Evolutionary conservation across 2,329 filamentous ascomycete genomes (phyloP), one percentile per base, ranked within the genome.

Genomic region (Penicillium hesseltinei): DNA sequence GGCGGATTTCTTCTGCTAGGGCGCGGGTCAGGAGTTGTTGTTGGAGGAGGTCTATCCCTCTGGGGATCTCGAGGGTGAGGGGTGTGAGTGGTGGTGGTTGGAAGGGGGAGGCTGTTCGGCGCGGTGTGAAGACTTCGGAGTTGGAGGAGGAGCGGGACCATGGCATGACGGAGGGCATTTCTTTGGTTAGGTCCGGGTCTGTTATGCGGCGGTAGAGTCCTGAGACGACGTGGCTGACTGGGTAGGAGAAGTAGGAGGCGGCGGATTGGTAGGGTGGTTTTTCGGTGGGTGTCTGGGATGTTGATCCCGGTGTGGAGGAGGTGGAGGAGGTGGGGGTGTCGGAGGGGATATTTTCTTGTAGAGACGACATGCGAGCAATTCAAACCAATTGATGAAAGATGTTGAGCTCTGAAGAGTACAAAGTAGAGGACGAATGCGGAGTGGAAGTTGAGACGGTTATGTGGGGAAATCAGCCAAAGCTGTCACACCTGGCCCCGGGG

Each of bases 1-100:
- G 84, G 47, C 94, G 84, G 56, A 97, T 96, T 78, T 97, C 94
- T 77, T 97, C 94, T 3, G 93, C 94, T 31, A 97, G 79, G 11
- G 86, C 83, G 49, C 80, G 79, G 19, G 83, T 88, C 55, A 99
- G 81, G 52, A 97, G 79, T 63, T 75, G 70, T 54, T 85, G 83
- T 46, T 71, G 67, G 85, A 86, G 36, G 80, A 81, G 19, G 76
- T 66, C 19, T 81, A 77, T 4, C 88, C 91, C 66, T 81, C 81
- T 62, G 19, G 64, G 59, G 35, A 65, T 57, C 1, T 80, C 76
- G 36, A 97, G 81, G 5, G 82, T 80, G 23, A 97, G 77, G 0
- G 93, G 91, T 56, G 93, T 92, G 49, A 97, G 84, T 0, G 92
- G 92, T 11, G 93, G 93, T 1, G 92, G 91, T 65, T 92, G 89